Evolutionary conservation across 2,329 filamentous ascomycete genomes (phyloP), one percentile per base, ranked within the genome.

Genomic region (Botrytis porri): DNA sequence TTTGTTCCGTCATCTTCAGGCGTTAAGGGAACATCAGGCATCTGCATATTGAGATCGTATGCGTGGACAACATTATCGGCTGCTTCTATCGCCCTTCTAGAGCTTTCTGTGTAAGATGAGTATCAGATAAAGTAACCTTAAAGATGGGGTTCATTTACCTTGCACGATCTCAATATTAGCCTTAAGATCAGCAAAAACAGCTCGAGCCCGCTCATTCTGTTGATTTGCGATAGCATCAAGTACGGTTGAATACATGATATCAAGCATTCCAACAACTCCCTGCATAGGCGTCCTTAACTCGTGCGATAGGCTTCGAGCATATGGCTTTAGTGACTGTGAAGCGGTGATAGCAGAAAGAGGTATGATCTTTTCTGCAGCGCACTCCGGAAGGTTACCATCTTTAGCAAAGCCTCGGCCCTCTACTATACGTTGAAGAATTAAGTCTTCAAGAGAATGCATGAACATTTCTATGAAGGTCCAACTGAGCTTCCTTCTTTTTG

Each of bases 21-120:
- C 9, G 77, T 75, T 20, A 81, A 81, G 12, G 87, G 88, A 20
- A 87, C 88, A 75, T 91, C 88, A n/a, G 91, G 90, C 60, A 93
- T 86, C 77, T 91, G 88, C 89, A 93, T 91, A 78, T 93, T 90
- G 81, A 93, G 87, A 78, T 93, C 91, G 77, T 92, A 92, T 20
- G 91, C 91, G 81, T 93, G 90, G 16, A 93, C 90, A 29, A 93
- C 90, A 77, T 93, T 93, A 80, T 93, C 91, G 12, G 91, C 91
- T 32, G 91, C 91, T 81, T 93, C 91, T 6, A 93, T 89, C 2
- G 91, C 91, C 74, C 91, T 85, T 78, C 90, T 86, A 71, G 91
- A 91, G 79, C 90, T 92, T 78, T 93, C 91, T 89, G 75, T 77
- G 54, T 64, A 25, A 51, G 54, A 64, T 74, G 59, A 75, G 74